Evolutionary conservation across 768 basidiomycete genomes (phyloP), one percentile per base, ranked within the genome.

Genomic region (Tylopilus rubrobrunneus): DNA sequence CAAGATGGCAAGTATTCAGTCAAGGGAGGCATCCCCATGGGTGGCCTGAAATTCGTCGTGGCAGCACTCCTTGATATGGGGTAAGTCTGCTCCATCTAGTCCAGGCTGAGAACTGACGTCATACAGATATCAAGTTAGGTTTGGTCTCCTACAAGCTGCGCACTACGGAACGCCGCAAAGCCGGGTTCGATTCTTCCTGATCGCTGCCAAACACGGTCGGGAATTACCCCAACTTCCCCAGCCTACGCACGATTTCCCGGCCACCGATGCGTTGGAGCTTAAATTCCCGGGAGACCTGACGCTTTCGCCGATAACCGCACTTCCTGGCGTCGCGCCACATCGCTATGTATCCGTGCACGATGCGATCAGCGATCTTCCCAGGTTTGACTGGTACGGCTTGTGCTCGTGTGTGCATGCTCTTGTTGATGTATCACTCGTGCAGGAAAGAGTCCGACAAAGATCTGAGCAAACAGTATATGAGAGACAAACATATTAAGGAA

Each of bases 281-380:
- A 80, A 74, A 44, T 67, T 85, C 33, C 72, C 78, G 4, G 74
- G 75, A 31, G 76, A 71, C 1, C 59, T 52, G 7, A 6, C 41
- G 2, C 67, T 83, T 27, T 61, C 58, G 4, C 79, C 82, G 0
- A 78, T 87, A 17, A 71, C 70, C 12, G 73, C 76, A 0, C 62
- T 68, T 4, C 54, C 60, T 21, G 87, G 88, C 0, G 76, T 74
- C 2, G 84, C 83, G 1, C 78, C 80, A 0, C 81, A 85, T 63
- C 73, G 71, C 8, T 73, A 73, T 57, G 80, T 90, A 21, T 79
- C 81, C 0, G 78, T 90, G 40, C 77, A 80, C 21, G 88, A 90
- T 63, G 87, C 89, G 1, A 89, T 92, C 46, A 72, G 77, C 3
- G 90, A 92, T 64, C 72, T 92, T 9, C 83, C 80, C 3, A 76